Evolutionary conservation across 1,284 basidiomycete genomes (phyloP).

Genomic region (Polyporus tsugae): DNA sequence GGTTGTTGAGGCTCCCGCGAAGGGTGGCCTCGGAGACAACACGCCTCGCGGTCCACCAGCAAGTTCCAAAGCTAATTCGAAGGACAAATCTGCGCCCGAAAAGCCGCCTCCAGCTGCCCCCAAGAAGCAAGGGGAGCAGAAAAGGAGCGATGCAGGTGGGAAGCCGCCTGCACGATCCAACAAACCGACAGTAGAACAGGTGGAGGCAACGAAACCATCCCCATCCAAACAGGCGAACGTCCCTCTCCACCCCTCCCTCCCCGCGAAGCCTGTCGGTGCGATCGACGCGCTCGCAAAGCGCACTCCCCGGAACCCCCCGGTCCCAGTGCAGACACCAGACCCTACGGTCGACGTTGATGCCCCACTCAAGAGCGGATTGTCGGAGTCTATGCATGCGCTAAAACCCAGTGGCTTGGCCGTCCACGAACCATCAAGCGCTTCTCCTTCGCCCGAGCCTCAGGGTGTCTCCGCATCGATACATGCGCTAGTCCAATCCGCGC

Average conservation of each 20-base stretch:
- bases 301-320: slow-evolving; percentile 15
- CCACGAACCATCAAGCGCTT: slow-evolving; percentile 14
- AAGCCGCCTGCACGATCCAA: slow-evolving; percentile 1
- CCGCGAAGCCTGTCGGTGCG: slow-evolving; percentile 52
- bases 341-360: slow-evolving; percentile 25
- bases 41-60: slow-evolving; percentile 16
- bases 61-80: neutral
- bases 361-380: slow-evolving; percentile 36
- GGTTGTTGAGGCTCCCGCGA: neutral
- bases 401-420: slow-evolving; percentile 9
- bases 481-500: slow-evolving; percentile 49
- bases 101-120: slow-evolving; percentile 6
- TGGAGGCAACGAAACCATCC: slow-evolving; percentile 14
- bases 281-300: slow-evolving; percentile 32
- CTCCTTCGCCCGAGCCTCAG: slow-evolving; percentile 27
- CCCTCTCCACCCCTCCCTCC: slow-evolving; percentile 56
- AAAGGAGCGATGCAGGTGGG: slow-evolving; percentile 14
- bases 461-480: slow-evolving; percentile 55
- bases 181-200: slow-evolving; percentile 9
- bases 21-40: slow-evolving; percentile 14
- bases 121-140: slow-evolving; percentile 4
- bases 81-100: neutral
- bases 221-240: slow-evolving; percentile 24
- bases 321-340: slow-evolving; percentile 19
- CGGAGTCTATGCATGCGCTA: slow-evolving; percentile 28